Conservation (phyloP, 2,329 filamentous ascomycete genomes). For the Aphanocladium album region DNA sequence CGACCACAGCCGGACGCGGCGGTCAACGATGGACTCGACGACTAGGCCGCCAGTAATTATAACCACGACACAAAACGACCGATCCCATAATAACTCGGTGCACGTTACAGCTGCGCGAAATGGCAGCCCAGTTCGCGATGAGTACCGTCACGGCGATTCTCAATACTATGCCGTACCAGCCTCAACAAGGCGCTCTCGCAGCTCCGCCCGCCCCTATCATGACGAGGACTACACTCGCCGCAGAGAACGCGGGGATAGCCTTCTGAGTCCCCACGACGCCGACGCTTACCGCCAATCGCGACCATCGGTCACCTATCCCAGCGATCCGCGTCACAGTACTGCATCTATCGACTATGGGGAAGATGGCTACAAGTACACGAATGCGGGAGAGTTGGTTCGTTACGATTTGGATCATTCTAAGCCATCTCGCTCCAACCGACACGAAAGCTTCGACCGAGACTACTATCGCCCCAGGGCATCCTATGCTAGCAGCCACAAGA, state of each 20-base stretch:
- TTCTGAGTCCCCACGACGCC: slow-evolving; percentile 32
- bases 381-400: slow-evolving; percentile 54
- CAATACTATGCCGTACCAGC: slow-evolving; percentile 25
- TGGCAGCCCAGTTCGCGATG: slow-evolving; percentile 46
- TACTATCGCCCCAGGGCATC: slow-evolving; percentile 54
- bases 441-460: slow-evolving; percentile 51
- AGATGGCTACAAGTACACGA: slow-evolving; percentile 60
- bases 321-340: slow-evolving; percentile 37
- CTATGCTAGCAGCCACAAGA: slow-evolving; percentile 41
- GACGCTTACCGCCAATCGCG: slow-evolving; percentile 46
- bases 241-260: slow-evolving; percentile 44
- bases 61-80: slow-evolving; percentile 45
- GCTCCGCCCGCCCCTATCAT: slow-evolving; percentile 43
- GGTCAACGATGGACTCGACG: slow-evolving; percentile 47
- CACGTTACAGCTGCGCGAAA: slow-evolving; percentile 31
- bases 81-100: slow-evolving; percentile 35
- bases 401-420: slow-evolving; percentile 55
- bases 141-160: slow-evolving; percentile 47
- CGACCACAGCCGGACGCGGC: slow-evolving; percentile 44
- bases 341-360: slow-evolving; percentile 49
- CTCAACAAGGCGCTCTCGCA: slow-evolving; percentile 36
- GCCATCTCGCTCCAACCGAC: slow-evolving; percentile 36
- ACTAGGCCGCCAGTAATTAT: slow-evolving; percentile 51
- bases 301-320: slow-evolving; percentile 41
- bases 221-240: slow-evolving; percentile 47